Percentiles rank a stretch among this genome's conserved stretches.
phyloP scores from a whole-genome alignment of 1,284 basidiomycete genomes.

The Pisolithus thermaeus region DNA sequence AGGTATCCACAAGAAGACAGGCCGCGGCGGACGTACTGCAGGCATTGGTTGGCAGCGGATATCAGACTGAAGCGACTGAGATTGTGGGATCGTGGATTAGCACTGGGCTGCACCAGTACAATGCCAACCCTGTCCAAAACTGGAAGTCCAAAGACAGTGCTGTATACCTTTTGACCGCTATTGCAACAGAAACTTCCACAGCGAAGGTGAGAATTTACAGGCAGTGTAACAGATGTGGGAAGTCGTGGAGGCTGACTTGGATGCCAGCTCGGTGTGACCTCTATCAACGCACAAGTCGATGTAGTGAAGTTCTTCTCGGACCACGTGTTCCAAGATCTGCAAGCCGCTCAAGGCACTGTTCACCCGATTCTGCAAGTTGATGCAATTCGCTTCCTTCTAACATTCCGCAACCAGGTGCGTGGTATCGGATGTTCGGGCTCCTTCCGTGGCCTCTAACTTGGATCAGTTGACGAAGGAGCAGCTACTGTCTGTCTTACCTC shows the following conservation, averaged over 20 bases:
- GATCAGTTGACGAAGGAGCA: conserved; percentile 88
- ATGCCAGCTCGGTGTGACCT: conserved; percentile 82
- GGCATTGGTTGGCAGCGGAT: conserved; percentile 74
- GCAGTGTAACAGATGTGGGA: background rate
- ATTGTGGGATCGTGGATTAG: conserved; percentile 83
- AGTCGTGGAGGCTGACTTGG: background rate
- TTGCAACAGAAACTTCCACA: conserved; percentile 86
- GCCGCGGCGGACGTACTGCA: conserved; percentile 92
- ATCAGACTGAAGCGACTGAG: conserved; percentile 78
- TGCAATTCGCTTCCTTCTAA: conserved; percentile 90
- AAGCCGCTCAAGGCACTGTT: conserved; percentile 61
- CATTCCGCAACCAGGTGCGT: conserved; percentile 87
- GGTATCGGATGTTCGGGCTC: background rate
- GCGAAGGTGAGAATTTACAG: conserved; percentile 47
- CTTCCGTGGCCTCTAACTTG: background rate
- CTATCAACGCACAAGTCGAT: conserved; percentile 88
- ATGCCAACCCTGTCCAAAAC: conserved; percentile 54
- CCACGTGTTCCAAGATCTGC: conserved; percentile 85
- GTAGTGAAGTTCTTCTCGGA: conserved; percentile 95
- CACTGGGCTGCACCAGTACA: conserved; percentile 62
- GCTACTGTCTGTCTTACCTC: conserved; percentile 84
- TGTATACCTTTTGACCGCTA: conserved; percentile 89
- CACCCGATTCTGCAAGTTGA: conserved; percentile 94
- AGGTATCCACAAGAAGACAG: conserved; percentile 70
- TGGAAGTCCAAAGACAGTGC: conserved; percentile 97